phyloP scores from a whole-genome alignment of 2,329 filamentous ascomycete genomes.

The Pyricularia grisea region DNA sequence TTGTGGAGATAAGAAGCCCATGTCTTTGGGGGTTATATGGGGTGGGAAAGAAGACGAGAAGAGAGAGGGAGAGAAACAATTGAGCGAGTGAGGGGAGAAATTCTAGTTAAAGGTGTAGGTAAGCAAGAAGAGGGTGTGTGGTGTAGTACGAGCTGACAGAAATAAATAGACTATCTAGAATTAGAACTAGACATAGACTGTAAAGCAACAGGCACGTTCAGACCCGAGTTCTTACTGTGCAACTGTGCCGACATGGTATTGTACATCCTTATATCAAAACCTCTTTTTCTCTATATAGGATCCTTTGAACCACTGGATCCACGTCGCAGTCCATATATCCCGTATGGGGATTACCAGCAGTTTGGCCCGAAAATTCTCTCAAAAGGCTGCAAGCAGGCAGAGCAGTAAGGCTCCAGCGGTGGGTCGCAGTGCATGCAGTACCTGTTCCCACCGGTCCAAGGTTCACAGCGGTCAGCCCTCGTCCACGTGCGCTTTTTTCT shows the following conservation, averaged over 20 bases:
- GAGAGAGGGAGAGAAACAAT: background rate
- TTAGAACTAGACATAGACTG: too few species aligned
- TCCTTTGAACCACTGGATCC: background rate
- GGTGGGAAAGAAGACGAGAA: too few species aligned
- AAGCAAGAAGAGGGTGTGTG: background rate
- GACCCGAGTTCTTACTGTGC: too few species aligned
- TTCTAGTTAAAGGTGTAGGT: too few species aligned
- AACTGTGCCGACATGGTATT: too few species aligned
- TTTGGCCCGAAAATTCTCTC: background rate
- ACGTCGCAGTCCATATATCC: background rate
- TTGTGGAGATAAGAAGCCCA: conserved; percentile 17
- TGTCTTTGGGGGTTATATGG: background rate
- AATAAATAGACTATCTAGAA: too few species aligned
- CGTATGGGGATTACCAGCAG: background rate
- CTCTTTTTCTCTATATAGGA: background rate
- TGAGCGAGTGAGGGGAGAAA: background rate
- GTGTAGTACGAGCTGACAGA: too few species aligned
- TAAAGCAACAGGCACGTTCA: too few species aligned
- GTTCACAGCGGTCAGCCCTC: background rate
- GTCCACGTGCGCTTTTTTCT: background rate
- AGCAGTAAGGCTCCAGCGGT: background rate
- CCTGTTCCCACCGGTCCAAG: background rate
- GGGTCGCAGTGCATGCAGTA: background rate
- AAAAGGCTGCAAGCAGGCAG: background rate
- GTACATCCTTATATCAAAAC: too few species aligned